Percentiles rank a stretch among this genome's conserved stretches.
Conservation (phyloP, 2,329 filamentous ascomycete genomes). For the Penicillium sp. region DNA sequence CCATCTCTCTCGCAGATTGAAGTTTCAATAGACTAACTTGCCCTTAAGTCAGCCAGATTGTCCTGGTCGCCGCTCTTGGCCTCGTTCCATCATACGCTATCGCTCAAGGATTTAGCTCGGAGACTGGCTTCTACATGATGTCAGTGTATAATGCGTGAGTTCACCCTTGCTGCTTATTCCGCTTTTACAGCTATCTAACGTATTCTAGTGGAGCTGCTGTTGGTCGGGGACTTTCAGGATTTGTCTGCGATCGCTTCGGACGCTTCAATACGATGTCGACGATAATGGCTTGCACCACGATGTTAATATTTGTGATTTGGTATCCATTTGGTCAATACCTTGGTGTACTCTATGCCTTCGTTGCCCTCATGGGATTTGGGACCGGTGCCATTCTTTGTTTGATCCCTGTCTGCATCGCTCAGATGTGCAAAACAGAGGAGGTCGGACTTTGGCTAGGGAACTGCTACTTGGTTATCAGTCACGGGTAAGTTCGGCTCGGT, state of each 20-base stretch:
- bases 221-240: constrained; percentile 7
- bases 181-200: neutral
- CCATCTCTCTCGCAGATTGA: too few relatives aligned
- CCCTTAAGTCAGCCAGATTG: neutral
- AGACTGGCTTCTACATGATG: constrained; percentile 5
- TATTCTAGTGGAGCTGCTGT: neutral
- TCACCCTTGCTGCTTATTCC: neutral
- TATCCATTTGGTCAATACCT: constrained; percentile 6
- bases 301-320: constrained; percentile 4
- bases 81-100: constrained; percentile 7
- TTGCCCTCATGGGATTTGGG: constrained; percentile 3
- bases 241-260: constrained; percentile 4
- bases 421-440: constrained; percentile 13
- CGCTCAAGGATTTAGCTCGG: constrained; percentile 3
- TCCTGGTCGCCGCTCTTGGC: neutral
- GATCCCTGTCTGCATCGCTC: constrained; percentile 5
- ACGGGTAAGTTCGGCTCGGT: neutral
- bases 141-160: constrained; percentile 5
- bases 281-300: constrained; percentile 1
- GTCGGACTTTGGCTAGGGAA: constrained; percentile 8
- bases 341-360: constrained; percentile 5
- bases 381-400: constrained; percentile 8
- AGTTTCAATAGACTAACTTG: neutral
- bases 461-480: constrained; percentile 6
- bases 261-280: constrained; percentile 6